Evolutionary conservation across 208 protist genomes (phyloP), one percentile per base, ranked within the genome.

Genomic region (Leishmania tropica): DNA sequence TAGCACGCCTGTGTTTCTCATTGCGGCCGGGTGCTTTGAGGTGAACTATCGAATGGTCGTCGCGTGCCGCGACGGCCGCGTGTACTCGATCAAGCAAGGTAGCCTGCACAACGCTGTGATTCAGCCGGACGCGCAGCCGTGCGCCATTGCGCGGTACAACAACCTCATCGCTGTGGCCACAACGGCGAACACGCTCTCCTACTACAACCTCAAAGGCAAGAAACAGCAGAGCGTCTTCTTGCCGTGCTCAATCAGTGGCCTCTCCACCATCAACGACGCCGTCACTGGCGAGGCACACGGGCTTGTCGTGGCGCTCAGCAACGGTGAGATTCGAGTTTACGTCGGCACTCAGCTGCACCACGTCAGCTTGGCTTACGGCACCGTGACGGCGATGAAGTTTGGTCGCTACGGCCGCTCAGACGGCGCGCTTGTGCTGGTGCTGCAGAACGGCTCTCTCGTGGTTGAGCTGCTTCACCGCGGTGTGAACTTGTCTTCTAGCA

Each of bases 11-110:
- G 91, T 95, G 7, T 90, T 83, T 62, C 60, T 99, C 24, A 75
- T 95, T n/a, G 84, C 85, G 31, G 90, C 88, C 2, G 97, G 98
- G 3, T 81, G 89, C 11, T 87, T 93, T 19, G 85, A 90, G 21
- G 89, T 96, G 35, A 94, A 99, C 74, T 99, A 99, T 82, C 94
- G 98, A 35, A 93, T 99, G 60, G 89, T 98, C 56, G 87, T 94
- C 17, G 91, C 95, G 10, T 99, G 97, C 87, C 90, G 98, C 72
- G 94, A 99, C 83, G 94, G 93, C 48, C 87, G 86, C 75, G 86
- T 99, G 53, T 99, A 99, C 90, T 96, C 93, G 11, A 90, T 99
- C 79, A 98, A 98, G 87, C 92, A 98, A 65, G 96, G 92, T 10
- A 82, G 89, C 76, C 84, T 99, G 47, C 88, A 88, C 51, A 89